These are phyloP conservation scores for Otatea glauca DNA, from an alignment of 176 grass and related monocot genomes.

Conservation along the genomic window DNA sequence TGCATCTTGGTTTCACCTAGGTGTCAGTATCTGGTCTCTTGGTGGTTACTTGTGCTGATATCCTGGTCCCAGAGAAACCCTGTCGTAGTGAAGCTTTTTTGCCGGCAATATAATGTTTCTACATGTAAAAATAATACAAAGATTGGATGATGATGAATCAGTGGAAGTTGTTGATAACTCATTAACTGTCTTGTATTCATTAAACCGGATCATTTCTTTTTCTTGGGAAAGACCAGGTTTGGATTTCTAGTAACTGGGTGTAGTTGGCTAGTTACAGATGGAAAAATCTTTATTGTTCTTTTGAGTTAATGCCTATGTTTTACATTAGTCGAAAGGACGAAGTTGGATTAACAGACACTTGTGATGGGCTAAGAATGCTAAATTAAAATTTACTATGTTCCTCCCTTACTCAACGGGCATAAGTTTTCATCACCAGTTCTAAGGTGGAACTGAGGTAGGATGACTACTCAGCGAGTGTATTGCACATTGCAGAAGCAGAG, in stretches of 20 bases:
- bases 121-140: conserved; percentile 1
- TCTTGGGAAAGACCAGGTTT: background rate
- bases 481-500: conserved; percentile 70
- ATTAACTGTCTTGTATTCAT: background rate
- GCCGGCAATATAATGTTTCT: conserved; percentile 27
- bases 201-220: conserved; percentile 12
- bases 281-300: background rate
- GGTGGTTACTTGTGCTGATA: conserved; percentile 5
- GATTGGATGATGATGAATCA: conserved; percentile 20
- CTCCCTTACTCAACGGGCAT: background rate
- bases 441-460: background rate
- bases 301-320: conserved; percentile 1
- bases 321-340: background rate
- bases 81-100: background rate
- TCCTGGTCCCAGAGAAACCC: conserved; percentile 23
- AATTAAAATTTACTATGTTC: conserved; percentile 24
- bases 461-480: conserved; percentile 32
- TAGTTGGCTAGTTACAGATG: conserved; percentile 33
- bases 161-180: conserved; percentile 14
- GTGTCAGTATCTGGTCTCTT: background rate
- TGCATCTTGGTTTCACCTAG: conserved; percentile 30
- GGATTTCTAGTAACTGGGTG: conserved; percentile 11
- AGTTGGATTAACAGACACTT: conserved; percentile 3
- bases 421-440: conserved; percentile 24
- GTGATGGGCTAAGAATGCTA: background rate